These are phyloP conservation scores for Simplicillium aogashimaense DNA, from an alignment of 2,329 filamentous ascomycete species.

Conservation along the genomic window DNA sequence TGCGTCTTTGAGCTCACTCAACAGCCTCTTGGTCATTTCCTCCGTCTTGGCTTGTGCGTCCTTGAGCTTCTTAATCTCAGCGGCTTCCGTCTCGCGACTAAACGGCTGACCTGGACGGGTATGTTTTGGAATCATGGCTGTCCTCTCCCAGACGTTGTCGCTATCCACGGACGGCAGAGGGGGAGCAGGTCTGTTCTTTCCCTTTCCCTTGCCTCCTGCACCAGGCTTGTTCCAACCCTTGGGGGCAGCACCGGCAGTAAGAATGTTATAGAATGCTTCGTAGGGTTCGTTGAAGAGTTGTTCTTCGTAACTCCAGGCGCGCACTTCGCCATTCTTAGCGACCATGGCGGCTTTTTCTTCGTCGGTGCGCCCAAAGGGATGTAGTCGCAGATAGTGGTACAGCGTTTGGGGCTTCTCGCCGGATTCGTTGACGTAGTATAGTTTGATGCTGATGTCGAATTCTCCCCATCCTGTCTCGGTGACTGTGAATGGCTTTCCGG, in stretches of 20 bases:
- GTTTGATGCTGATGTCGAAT: constrained; percentile 90
- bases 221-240: constrained; percentile 27
- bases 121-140: constrained; percentile 63
- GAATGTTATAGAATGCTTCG: constrained; percentile 78
- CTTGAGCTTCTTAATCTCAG: constrained; percentile 49
- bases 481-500: constrained; percentile 65
- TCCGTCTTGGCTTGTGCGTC: constrained; percentile 57
- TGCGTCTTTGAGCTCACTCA: constrained; percentile 53
- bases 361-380: constrained; percentile 80
- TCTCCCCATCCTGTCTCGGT: constrained; percentile 95
- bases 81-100: constrained; percentile 58
- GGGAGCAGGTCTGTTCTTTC: constrained; percentile 29
- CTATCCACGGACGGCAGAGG: constrained; percentile 24
- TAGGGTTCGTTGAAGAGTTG: constrained; percentile 97
- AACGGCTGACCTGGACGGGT: constrained; percentile 63
- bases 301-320: constrained; percentile 81
- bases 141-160: constrained; percentile 52
- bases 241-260: constrained; percentile 62
- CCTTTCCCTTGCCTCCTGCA: constrained; percentile 38
- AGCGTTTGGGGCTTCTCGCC: constrained; percentile 93
- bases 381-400: constrained; percentile 84
- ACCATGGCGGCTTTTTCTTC: constrained; percentile 55
- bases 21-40: constrained; percentile 48
- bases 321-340: constrained; percentile 51
- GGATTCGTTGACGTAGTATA: constrained; percentile 83